Base-by-base conservation (phyloP, 257 asterid genomes). In the Phtheirospermum japonicum region DNA sequence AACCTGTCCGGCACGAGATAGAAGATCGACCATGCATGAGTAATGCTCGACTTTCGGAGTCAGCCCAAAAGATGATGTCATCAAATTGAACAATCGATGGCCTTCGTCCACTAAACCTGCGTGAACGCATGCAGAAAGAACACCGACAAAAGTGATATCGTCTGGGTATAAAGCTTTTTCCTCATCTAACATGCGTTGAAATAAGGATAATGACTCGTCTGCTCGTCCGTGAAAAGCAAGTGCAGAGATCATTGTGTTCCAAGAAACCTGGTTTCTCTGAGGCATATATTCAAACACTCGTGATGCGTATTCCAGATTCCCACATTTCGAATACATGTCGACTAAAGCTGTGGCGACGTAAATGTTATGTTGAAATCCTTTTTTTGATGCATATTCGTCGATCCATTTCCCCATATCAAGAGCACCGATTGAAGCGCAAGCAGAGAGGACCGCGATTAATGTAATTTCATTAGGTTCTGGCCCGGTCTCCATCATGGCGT, bases 321-420 rank as follows among this genome's bases (percentile, higher is more conserved):
- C 98, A 33, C 95, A 92, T 72, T 92, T 92, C 0, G 98, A 78
- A 56, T 88, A 86, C 97, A 92, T 92, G 71, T 88, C 98, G 48
- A 92, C 82, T 64, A 92, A 72, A 52, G 98, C 90, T 12, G 96
- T 84, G 4, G 83, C 77, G 10, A 92, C 87, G 59, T 84, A 92
- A 13, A 88, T 67, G 64, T 85, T 84, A 65, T 71, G 42, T 59
- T 68, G 78, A 48, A 85, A 42, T 13, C 84, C 92, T 60, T 65
- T 74, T 56, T 61, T 71, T 43, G 76, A 65, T 20, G 95, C 96
- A 65, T 81, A 84, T 65, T 84, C 85, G n/a, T 83, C 84, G 13
- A 92, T 66, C 77, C 78, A 63, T 56, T 76, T 77, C 45, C 97
- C 98, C 60, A 81, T 37, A 64, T 88, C 86, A 59, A 88, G 76